A percentile compares a stretch with the other conserved stretches of the same genome.
phyloP scores from a whole-genome alignment of 495 filamentous ascomycete genomes.

The Clavariopsis aquatica region DNA sequence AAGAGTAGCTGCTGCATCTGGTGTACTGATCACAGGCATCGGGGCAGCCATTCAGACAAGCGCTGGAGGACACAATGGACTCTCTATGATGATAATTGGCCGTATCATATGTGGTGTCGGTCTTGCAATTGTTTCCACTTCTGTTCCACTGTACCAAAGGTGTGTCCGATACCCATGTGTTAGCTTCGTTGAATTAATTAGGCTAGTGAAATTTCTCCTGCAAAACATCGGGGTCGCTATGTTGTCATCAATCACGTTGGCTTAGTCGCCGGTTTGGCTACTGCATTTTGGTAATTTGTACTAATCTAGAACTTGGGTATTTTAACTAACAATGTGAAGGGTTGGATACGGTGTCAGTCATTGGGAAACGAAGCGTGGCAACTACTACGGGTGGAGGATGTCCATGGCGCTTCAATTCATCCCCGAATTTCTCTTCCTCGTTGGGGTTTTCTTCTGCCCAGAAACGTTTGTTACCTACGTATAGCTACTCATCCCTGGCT shows the following conservation, averaged over 20 bases:
- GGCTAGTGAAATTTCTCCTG: constrained; percentile 58
- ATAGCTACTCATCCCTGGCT: neutral
- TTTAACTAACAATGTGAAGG: constrained; percentile 11
- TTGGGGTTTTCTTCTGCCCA: constrained; percentile 52
- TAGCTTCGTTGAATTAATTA: too few relatives aligned
- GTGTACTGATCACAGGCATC: constrained; percentile 50
- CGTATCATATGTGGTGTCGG: constrained; percentile 56
- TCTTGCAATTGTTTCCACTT: constrained; percentile 55
- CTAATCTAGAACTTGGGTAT: too few relatives aligned
- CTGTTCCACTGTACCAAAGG: constrained; percentile 61
- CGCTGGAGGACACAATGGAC: constrained; percentile 47
- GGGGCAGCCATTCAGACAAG: constrained; percentile 52
- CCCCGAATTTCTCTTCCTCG: constrained; percentile 49
- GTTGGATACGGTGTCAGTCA: constrained; percentile 36
- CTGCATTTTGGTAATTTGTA: constrained; percentile 53
- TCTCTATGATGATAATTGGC: constrained; percentile 56
- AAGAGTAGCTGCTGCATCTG: constrained; percentile 52
- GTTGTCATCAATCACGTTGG: constrained; percentile 62
- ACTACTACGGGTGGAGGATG: constrained; percentile 47
- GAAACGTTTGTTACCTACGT: constrained; percentile 47
- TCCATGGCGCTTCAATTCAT: constrained; percentile 51
- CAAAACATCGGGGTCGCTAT: constrained; percentile 53
- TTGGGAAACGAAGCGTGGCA: constrained; percentile 33
- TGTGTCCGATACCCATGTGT: too few relatives aligned
- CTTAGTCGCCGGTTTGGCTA: constrained; percentile 54